These are phyloP conservation scores for Xerocomus brunneocitrinus DNA, from an alignment of 768 basidiomycete species.

Conservation along the genomic window DNA sequence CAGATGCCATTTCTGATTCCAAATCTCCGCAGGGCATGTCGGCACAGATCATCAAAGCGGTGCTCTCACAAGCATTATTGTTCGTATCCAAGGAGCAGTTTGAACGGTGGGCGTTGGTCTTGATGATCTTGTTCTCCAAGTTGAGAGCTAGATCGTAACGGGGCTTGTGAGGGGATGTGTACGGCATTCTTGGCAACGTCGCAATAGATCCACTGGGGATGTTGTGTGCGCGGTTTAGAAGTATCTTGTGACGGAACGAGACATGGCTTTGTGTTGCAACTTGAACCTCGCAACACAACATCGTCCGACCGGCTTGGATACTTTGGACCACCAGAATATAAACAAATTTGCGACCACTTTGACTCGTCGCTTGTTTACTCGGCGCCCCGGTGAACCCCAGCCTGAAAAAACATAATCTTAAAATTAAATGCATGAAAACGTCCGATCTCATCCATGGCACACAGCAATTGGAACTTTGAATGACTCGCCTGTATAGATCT, in stretches of 20 bases:
- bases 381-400: not conserved
- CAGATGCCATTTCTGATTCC: not conserved
- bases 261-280: not conserved
- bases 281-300: not conserved
- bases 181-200: not conserved
- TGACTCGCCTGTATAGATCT: no score
- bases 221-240: not conserved
- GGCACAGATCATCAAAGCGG: constrained; percentile 94
- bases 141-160: constrained; percentile 12
- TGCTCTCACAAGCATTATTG: constrained; percentile 88
- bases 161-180: not conserved
- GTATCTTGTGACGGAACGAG: not conserved
- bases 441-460: not conserved
- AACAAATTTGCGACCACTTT: no score
- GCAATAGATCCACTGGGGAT: not conserved
- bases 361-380: not conserved
- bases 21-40: constrained; percentile 72
- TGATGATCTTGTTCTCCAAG: constrained; percentile 54
- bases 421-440: not conserved
- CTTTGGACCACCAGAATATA: no score
- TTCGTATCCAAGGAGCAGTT: constrained; percentile 99
- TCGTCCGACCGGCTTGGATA: not conserved
- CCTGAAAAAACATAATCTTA: not conserved
- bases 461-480: not conserved
- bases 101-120: constrained; percentile 76